A percentile compares a stretch with the other conserved stretches of the same genome.
These are phyloP conservation scores for Euphorbia corollata DNA, from an alignment of 441 rosid species.

Conservation along the genomic window DNA sequence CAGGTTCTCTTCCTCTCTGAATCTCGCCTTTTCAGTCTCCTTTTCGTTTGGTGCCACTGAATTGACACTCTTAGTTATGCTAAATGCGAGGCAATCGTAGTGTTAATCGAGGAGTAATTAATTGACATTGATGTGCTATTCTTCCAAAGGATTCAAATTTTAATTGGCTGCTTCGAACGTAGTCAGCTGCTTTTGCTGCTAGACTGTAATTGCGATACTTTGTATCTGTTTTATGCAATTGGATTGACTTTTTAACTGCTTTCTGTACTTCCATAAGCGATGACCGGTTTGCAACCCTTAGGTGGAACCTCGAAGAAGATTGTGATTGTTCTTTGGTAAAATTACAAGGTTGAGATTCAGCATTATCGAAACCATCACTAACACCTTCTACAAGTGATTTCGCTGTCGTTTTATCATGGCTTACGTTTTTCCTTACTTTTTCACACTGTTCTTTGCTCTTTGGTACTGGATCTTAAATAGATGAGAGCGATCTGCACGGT, in stretches of 20 bases:
- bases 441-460: no score
- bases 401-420: no score
- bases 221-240: not conserved
- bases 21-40: not conserved
- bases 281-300: not conserved
- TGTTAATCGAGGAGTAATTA: not conserved
- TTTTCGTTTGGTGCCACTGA: not conserved
- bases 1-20: conserved; percentile 46
- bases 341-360: not conserved
- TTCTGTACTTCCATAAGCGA: not conserved
- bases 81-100: not conserved
- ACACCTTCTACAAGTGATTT: not conserved
- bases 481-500: no score
- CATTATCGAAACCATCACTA: not conserved
- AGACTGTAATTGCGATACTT: not conserved
- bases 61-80: not conserved
- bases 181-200: not conserved
- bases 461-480: no score
- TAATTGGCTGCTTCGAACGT: not conserved
- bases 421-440: no score
- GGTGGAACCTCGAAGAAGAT: not conserved
- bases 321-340: not conserved
- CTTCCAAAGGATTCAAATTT: not conserved
- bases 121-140: not conserved
- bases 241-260: not conserved